These are phyloP conservation scores for Apophysomyces elegans DNA, from an alignment of 371 early-diverging fungal species.

Conservation along the genomic window DNA sequence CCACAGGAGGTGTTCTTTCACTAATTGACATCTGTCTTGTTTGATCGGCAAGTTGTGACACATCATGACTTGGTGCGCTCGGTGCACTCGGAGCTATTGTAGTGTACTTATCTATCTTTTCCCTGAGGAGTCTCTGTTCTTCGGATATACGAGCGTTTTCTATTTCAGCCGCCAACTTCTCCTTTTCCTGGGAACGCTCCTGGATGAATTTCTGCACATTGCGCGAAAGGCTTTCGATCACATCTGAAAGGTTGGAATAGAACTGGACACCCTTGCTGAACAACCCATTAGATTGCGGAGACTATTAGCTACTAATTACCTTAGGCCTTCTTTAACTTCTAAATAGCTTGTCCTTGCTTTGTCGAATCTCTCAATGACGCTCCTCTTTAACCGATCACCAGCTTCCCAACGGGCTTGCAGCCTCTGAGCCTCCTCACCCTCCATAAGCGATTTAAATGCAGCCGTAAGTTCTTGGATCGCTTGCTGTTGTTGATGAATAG, in stretches of 20 bases:
- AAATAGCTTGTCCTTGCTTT: conserved; percentile 62
- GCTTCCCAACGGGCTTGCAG: conserved; percentile 72
- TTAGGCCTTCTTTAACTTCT: conserved; percentile 72
- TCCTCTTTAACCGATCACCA: conserved; percentile 64
- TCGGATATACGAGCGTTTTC: conserved; percentile 64
- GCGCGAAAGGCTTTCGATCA: conserved; percentile 62
- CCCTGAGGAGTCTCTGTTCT: conserved; percentile 75
- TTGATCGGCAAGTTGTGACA: conserved; percentile 41
- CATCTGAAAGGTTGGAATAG: conserved; percentile 73
- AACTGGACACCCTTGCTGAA: conserved; percentile 76
- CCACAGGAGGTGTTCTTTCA: conserved; percentile 22
- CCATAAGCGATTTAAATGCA: conserved; percentile 78
- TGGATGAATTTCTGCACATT: conserved; percentile 71
- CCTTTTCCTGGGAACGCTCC: conserved; percentile 72
- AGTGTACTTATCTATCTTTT: conserved; percentile 61
- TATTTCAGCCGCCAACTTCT: conserved; percentile 61
- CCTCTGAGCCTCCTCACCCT: conserved; percentile 70
- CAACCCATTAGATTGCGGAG: neutral
- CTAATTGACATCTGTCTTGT: conserved; percentile 38
- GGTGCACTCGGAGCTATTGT: conserved; percentile 17
- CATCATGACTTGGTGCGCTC: conserved; percentile 19
- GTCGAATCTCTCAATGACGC: conserved; percentile 59
- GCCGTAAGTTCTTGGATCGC: conserved; percentile 75
- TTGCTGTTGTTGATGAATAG: conserved; percentile 77
- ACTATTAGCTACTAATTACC: conserved; percentile 20